Base-by-base conservation (phyloP, 2,329 filamentous ascomycete genomes). In the Pestalotiopsis sp. region DNA sequence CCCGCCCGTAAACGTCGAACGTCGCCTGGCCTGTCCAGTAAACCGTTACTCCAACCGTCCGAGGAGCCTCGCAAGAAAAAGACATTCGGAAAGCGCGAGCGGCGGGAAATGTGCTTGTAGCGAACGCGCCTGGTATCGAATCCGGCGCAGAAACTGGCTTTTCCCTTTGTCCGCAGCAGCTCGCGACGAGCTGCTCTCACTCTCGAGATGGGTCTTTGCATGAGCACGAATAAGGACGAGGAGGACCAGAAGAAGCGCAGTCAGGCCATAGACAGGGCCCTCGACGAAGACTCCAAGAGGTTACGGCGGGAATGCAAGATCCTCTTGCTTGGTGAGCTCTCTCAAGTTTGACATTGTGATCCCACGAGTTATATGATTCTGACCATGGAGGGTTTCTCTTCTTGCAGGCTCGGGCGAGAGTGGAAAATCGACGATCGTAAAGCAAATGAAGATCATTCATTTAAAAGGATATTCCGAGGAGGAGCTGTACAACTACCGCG, bases 361-460 rank as follows among this genome's bases (percentile, higher is more conserved):
- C 73, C 71, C 39, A 60, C 68, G 49, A 64, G 45, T 9, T 9
- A 36, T 36, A n/a, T 45, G 38, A 27, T 56, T 12, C 56, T 61
- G 36, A 60, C 31, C 14, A 36, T 25, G 52, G 56, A 56, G 49
- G 2, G 0, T 20, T 12, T 25, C 31, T 6, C 31, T 36, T 36
- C 31, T 7, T n/a, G 17, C 80, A 98, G 96, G 96, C 73, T 98
- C 96, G 73, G 96, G 96, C 73, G 96, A 99, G 85, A 98, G 95
- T 82, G 96, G 96, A 74, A 99, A 99, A 83, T 98, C 96, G 69
- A 99, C 96, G 11, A 98, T 99, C 76, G 96, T 99, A 75, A 99
- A 99, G 83, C 96, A 99, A 86, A 99, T 99, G 96, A 99, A 98
- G 84, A 99, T 99, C 76, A 98, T 99, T 78, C 96, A 99, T 79